These are phyloP conservation scores for Brachypodium distachyon DNA, from an alignment of 202 grass and related monocot species.

Conservation along the genomic window DNA sequence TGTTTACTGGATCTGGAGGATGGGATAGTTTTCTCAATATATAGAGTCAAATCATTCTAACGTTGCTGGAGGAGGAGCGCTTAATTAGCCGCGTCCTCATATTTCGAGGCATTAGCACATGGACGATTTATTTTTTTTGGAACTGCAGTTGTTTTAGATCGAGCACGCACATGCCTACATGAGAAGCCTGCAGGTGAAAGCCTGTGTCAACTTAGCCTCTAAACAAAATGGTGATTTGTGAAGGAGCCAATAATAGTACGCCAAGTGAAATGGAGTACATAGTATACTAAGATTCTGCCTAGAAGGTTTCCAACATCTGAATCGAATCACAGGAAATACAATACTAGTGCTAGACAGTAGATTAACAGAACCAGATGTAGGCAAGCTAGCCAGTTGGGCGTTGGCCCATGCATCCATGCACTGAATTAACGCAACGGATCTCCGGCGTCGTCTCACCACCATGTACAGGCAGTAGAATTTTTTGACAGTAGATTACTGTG, in stretches of 20 bases:
- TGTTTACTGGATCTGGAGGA: not conserved
- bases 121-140: not conserved
- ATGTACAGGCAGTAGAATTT: too few species aligned
- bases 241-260: not conserved
- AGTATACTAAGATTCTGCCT: slow-evolving; percentile 16
- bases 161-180: too few species aligned
- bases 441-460: too few species aligned
- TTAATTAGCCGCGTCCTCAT: not conserved
- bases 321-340: slow-evolving; percentile 13
- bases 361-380: too few species aligned
- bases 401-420: not conserved
- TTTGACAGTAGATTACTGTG: too few species aligned
- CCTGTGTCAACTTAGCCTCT: not conserved
- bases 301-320: slow-evolving; percentile 13
- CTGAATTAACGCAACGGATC: too few species aligned
- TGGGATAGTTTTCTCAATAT: not conserved
- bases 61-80: not conserved
- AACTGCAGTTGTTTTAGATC: too few species aligned
- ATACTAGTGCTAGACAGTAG: too few species aligned
- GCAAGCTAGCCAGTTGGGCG: too few species aligned
- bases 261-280: slow-evolving; percentile 15
- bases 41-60: slow-evolving; percentile 4
- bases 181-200: not conserved
- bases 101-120: slow-evolving; percentile 16
- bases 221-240: not conserved